phyloP scores from a whole-genome alignment of 768 basidiomycete species.

The Lactifluus volemus region DNA sequence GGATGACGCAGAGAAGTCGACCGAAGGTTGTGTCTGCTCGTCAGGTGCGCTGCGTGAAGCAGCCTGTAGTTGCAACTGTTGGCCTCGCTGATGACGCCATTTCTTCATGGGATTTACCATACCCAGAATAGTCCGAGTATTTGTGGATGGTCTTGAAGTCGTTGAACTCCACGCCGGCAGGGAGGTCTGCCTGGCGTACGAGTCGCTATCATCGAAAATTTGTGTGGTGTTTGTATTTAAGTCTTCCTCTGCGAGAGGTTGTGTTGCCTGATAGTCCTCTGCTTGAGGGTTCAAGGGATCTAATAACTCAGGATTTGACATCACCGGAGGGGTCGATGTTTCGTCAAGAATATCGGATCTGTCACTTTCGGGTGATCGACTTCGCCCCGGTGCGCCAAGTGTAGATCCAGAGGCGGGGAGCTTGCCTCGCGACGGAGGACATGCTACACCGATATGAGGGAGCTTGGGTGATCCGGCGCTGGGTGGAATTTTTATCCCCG shows the following conservation, averaged over 20 bases:
- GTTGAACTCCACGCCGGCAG: not conserved
- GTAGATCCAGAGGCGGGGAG: not conserved
- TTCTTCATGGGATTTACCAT: conserved; percentile 29
- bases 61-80: conserved; percentile 1
- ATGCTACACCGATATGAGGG: not conserved
- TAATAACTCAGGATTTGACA: conserved; percentile 6
- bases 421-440: not conserved
- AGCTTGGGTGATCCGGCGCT: not conserved
- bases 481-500: not conserved
- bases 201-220: not conserved
- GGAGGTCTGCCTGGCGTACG: not conserved
- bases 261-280: conserved; percentile 13
- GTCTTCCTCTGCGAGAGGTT: conserved; percentile 10
- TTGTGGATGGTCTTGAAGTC: conserved; percentile 18
- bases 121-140: conserved; percentile 26
- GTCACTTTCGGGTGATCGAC: not conserved
- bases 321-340: conserved; percentile 7
- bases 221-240: conserved; percentile 4
- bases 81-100: conserved; percentile 17
- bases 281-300: not conserved
- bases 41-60: not conserved
- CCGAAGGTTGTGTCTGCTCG: conserved; percentile 24
- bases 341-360: conserved; percentile 4
- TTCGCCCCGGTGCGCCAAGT: not conserved
- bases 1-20: conserved; percentile 5